phyloP scores from a whole-genome alignment of 768 basidiomycete genomes.

The Candolleomyces efflorescens region DNA sequence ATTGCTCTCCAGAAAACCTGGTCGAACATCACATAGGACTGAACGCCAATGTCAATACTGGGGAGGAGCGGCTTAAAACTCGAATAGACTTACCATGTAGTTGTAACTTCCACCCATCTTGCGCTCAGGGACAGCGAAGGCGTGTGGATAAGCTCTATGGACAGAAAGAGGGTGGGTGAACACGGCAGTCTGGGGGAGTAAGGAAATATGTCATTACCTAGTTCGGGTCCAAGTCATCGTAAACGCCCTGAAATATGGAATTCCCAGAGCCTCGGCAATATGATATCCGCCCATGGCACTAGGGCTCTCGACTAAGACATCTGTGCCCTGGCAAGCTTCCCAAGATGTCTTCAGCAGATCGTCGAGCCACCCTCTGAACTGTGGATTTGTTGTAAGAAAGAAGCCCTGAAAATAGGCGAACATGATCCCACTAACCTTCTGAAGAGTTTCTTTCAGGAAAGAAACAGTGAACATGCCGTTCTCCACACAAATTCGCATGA shows the following conservation, averaged over 20 bases:
- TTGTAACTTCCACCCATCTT: slow-evolving; percentile 99
- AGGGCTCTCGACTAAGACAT: slow-evolving; percentile 91
- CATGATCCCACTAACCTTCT: slow-evolving; percentile 56
- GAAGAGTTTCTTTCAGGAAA: slow-evolving; percentile 86
- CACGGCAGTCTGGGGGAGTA: neutral
- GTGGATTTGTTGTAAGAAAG: slow-evolving; percentile 5
- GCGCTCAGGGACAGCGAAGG: slow-evolving; percentile 94
- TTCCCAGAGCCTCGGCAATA: slow-evolving; percentile 89
- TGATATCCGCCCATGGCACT: slow-evolving; percentile 98
- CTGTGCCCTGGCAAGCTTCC: slow-evolving; percentile 94
- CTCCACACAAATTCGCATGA: slow-evolving; percentile 97
- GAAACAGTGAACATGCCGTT: slow-evolving; percentile 97
- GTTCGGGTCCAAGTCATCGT: slow-evolving; percentile 99
- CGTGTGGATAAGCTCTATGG: slow-evolving; percentile 87
- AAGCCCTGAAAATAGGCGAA: slow-evolving; percentile 4
- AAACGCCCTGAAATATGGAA: slow-evolving; percentile 94
- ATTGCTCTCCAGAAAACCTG: slow-evolving; percentile 97
- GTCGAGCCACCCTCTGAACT: slow-evolving; percentile 98
- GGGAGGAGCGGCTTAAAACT: neutral
- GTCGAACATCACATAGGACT: slow-evolving; percentile 97
- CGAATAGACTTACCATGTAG: slow-evolving; percentile 71
- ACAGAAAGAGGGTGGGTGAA: neutral
- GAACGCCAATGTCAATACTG: neutral
- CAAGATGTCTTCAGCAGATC: slow-evolving; percentile 93
- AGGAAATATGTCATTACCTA: slow-evolving; percentile 36